Evolutionary conservation across 345 rosid species (phyloP).

Genomic region (Toxicodendron radicans): DNA sequence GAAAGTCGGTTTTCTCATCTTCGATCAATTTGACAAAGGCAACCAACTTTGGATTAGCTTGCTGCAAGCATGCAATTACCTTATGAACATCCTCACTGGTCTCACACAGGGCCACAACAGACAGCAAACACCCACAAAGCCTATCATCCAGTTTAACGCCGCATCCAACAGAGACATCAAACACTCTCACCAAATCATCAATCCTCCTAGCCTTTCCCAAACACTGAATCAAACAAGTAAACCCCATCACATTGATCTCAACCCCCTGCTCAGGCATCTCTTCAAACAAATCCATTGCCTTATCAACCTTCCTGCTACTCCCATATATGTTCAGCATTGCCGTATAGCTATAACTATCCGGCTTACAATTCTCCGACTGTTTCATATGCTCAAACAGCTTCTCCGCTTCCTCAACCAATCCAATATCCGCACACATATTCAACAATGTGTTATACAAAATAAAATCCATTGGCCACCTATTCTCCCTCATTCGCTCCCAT

Average conservation of each 20-base stretch:
- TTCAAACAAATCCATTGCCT: conserved; percentile 67
- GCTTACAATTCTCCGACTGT: conserved; percentile 46
- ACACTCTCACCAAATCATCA: conserved; percentile 65
- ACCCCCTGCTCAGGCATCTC: conserved; percentile 60
- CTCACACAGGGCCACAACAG: conserved; percentile 71
- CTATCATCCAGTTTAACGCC: conserved; percentile 83
- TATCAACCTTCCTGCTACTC: conserved; percentile 67
- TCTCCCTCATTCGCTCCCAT: conserved; percentile 75
- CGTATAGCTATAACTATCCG: conserved; percentile 85
- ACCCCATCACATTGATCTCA: conserved; percentile 83
- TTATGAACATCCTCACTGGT: conserved; percentile 47
- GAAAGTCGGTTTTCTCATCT: conserved; percentile 45
- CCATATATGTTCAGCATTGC: conserved; percentile 88
- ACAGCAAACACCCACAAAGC: conserved; percentile 84
- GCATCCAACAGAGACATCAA: conserved; percentile 37
- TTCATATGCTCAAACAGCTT: conserved; percentile 80
- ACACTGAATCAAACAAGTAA: conserved; percentile 84
- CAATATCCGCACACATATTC: conserved; percentile 91
- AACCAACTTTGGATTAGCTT: conserved; percentile 66
- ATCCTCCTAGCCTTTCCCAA: conserved; percentile 71
- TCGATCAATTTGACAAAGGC: conserved; percentile 49
- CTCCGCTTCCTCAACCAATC: conserved; percentile 85
- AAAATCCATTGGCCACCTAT: conserved; percentile 83
- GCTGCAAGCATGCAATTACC: conserved; percentile 64
- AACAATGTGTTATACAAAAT: conserved; percentile 80